A percentile compares a stretch with the other conserved stretches of the same genome.
Conservation (phyloP, 305 asterid genomes). For the Fraxinus ornus region DNA sequence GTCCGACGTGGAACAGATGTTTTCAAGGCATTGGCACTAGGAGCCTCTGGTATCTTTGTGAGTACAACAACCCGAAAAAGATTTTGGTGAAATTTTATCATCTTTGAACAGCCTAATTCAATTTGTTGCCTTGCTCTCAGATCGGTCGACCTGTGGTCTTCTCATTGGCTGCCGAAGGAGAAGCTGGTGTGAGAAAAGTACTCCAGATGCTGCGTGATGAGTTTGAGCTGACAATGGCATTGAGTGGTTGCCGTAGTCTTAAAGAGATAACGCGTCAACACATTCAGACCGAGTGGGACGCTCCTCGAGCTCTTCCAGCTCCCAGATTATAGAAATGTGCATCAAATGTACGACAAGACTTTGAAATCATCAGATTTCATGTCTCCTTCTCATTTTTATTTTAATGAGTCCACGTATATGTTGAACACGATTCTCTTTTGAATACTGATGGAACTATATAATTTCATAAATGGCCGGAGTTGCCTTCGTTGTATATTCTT, state of each 20-base stretch:
- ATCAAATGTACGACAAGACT: not conserved
- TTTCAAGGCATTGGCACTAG: constrained; percentile 89
- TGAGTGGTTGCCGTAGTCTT: constrained; percentile 77
- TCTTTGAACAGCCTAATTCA: not conserved
- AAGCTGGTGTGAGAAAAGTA: constrained; percentile 72
- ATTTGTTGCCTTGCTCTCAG: not conserved
- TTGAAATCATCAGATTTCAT: constrained; percentile 19
- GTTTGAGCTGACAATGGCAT: constrained; percentile 90
- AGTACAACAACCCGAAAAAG: constrained; percentile 26
- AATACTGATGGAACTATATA: constrained; percentile 32
- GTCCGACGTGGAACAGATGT: constrained; percentile 93
- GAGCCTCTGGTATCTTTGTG: constrained; percentile 91
- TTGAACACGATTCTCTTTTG: constrained; percentile 24
- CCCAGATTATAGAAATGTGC: constrained; percentile 51
- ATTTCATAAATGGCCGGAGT: constrained; percentile 8
- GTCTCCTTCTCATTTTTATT: constrained; percentile 29
- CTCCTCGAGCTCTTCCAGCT: constrained; percentile 50
- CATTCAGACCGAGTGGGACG: constrained; percentile 75
- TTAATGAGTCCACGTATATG: constrained; percentile 29
- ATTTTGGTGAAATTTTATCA: not conserved
- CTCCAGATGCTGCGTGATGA: constrained; percentile 87
- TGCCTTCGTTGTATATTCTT: constrained; percentile 27
- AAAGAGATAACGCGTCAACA: constrained; percentile 77
- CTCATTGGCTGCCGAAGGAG: constrained; percentile 88
- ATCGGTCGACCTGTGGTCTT: constrained; percentile 45